Evolutionary conservation across 2,329 filamentous ascomycete genomes (phyloP).

Genomic region (Paecilomyces sp.): DNA sequence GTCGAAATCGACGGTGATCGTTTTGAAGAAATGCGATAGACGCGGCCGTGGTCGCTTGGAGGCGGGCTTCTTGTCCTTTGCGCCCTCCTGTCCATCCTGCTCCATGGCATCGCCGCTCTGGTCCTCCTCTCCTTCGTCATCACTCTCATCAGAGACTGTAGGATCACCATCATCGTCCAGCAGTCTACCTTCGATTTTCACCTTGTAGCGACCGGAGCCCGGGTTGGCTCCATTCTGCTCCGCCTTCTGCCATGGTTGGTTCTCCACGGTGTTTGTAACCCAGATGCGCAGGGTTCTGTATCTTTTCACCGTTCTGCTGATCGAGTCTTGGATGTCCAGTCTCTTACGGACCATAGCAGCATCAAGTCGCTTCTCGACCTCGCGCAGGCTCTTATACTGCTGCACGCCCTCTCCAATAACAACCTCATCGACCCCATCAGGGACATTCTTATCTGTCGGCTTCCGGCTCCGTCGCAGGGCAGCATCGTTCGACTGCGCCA

Average conservation of each 20-base stretch:
- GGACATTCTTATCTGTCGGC: constrained; percentile 90
- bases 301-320: constrained; percentile 68
- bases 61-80: constrained; percentile 20
- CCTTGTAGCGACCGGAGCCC: constrained; percentile 55
- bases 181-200: constrained; percentile 85
- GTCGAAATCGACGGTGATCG: constrained; percentile 46
- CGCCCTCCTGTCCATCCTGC: constrained; percentile 43
- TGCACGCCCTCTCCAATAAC: constrained; percentile 74
- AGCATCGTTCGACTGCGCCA: constrained; percentile 30
- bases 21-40: constrained; percentile 46
- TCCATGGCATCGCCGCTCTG: constrained; percentile 50
- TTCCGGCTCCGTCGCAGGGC: constrained; percentile 77
- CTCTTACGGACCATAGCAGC: constrained; percentile 91
- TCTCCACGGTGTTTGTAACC: constrained; percentile 91
- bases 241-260: constrained; percentile 88
- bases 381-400: constrained; percentile 76
- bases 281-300: constrained; percentile 83
- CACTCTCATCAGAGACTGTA: constrained; percentile 44
- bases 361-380: constrained; percentile 81
- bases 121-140: constrained; percentile 32
- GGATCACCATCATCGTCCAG: constrained; percentile 61
- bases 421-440: constrained; percentile 78
- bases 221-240: constrained; percentile 62
- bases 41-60: constrained; percentile 28
- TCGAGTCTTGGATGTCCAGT: constrained; percentile 78